Base-by-base conservation (phyloP, 2,329 filamentous ascomycete genomes). In the Podosphaera xanthii region DNA sequence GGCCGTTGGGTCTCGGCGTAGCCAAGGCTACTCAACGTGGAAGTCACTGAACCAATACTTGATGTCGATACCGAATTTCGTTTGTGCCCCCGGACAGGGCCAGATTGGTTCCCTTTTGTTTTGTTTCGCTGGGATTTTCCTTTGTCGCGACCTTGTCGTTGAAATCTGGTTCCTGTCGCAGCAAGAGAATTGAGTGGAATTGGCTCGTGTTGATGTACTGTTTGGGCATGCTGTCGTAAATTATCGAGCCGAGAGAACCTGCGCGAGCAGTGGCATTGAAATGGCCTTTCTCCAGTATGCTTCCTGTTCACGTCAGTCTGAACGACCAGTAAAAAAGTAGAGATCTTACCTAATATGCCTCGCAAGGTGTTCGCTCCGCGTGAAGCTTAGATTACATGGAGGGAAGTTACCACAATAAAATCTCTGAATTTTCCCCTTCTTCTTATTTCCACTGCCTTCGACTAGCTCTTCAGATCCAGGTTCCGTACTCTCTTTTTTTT, bases 331-430 rank as follows among this genome's bases (percentile, higher is more conserved):
- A 40, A 10, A 33, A 2, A 44, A 10, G 38, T 30, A 10, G 34
- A 55, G 38, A 10, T 38, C 74, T 63, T 77, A 90, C 84, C 90
- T 82, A 65, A 98, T 97, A 68, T 98, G 92, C 58, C 92, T 80
- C 14, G 91, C 91, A 61, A 98, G 72, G 74, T 98, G 92, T 70
- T 98, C 92, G 68, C 91, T 97, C 62, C 92, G 77, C 0, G 92
- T 97, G 69, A 98, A 98, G 71, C 89, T 96, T 60, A 98, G 71
- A 67, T 84, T 90, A 71, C 92, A 98, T 3, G 90, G 90, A 34
- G 91, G 91, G 66, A 88, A 97, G 38, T 95, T 89, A 3, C 86
- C 94, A 72, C 92, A 98, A 71, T 91, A 96, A 71, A 98, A 98
- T 53, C 88, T 82, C 70, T 96, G 89, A 0, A 89, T 88, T 71